A percentile compares a stretch with the other conserved stretches of the same genome.
Conservation (phyloP, 805 yeast species). For the Yamadazyma endophytica region DNA sequence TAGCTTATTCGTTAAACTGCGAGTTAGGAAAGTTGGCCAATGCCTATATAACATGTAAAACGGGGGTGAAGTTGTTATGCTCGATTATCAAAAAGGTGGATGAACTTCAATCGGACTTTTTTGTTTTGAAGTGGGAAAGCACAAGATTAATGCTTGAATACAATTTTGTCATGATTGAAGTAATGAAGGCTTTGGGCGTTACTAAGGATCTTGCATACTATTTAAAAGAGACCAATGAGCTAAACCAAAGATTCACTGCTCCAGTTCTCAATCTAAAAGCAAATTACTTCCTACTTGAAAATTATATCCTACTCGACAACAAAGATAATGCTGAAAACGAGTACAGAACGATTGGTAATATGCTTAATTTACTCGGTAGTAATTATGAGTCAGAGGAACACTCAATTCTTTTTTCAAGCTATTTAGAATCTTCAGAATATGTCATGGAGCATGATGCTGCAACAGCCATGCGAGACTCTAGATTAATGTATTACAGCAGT, state of each 20-base stretch:
- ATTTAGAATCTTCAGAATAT: too few relatives aligned
- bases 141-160: conserved; percentile 29
- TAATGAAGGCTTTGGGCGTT: conserved; percentile 47
- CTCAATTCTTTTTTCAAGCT: too few relatives aligned
- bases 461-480: too few relatives aligned
- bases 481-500: too few relatives aligned
- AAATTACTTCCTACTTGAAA: conserved; percentile 6
- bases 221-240: conserved; percentile 43
- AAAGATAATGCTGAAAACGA: conserved; percentile 1
- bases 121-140: conserved; percentile 22
- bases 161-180: conserved; percentile 36
- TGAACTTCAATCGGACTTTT: background rate
- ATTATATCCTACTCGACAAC: conserved; percentile 4
- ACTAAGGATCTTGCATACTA: conserved; percentile 57
- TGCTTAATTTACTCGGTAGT: conserved; percentile 1
- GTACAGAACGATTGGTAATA: conserved; percentile 1
- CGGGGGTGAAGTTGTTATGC: conserved; percentile 48
- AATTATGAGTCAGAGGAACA: too few relatives aligned
- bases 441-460: too few relatives aligned
- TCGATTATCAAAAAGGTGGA: conserved; percentile 43
- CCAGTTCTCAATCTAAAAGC: conserved; percentile 8
- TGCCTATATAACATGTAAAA: conserved; percentile 39
- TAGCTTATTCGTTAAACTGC: conserved; percentile 21
- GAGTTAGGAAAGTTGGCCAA: conserved; percentile 16
- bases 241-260: conserved; percentile 23